A percentile compares a stretch with the other conserved stretches of the same genome.
phyloP scores from a whole-genome alignment of 257 asterid species.

The Scutellaria baicalensis region DNA sequence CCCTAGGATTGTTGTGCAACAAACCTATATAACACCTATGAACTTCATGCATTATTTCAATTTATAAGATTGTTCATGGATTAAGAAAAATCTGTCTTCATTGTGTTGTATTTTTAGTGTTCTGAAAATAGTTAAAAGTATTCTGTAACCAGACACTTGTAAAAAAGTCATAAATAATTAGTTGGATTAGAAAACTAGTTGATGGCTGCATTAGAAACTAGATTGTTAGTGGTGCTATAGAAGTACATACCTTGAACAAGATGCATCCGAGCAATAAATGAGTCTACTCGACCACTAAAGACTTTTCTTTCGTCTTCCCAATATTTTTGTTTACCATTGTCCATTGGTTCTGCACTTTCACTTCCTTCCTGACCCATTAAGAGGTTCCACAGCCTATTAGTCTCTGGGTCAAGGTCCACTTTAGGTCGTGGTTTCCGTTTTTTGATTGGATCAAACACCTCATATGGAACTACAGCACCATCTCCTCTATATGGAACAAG shows the following conservation, averaged over 20 bases:
- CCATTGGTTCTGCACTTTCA: constrained; percentile 44
- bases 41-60: background rate
- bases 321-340: constrained; percentile 48
- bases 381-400: constrained; percentile 69
- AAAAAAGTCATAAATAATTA: background rate
- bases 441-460: constrained; percentile 41
- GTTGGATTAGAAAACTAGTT: background rate
- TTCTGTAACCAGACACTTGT: background rate
- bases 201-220: background rate
- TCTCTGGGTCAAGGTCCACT: constrained; percentile 88
- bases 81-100: background rate
- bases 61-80: background rate
- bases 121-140: background rate
- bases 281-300: constrained; percentile 66
- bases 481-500: constrained; percentile 57
- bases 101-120: background rate
- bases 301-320: constrained; percentile 79
- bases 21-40: background rate
- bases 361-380: constrained; percentile 63
- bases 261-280: constrained; percentile 87
- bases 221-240: background rate
- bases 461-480: constrained; percentile 48
- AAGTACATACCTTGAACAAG: constrained; percentile 72
- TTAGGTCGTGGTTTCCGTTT: constrained; percentile 59
- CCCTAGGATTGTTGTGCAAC: background rate